Evolutionary conservation across 805 yeast species (phyloP).

Genomic region (Candida insectalens): DNA sequence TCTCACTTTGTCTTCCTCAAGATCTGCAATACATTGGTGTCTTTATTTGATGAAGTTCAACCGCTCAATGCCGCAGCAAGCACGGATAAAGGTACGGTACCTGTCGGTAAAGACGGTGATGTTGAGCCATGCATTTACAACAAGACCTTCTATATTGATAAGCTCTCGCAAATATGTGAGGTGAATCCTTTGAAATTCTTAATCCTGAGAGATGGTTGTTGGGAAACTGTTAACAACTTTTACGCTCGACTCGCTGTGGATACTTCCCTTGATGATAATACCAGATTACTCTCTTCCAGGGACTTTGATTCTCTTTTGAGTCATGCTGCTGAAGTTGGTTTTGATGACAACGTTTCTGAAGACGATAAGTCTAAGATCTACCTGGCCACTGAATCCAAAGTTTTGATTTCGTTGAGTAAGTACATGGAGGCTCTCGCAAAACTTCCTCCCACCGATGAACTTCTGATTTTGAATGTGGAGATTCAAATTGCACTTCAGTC

Average conservation of each 20-base stretch:
- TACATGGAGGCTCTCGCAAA: conserved; percentile 34
- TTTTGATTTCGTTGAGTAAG: conserved; percentile 38
- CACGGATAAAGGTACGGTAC: conserved; percentile 8
- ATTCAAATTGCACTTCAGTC: conserved; percentile 56
- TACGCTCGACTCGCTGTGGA: conserved; percentile 36
- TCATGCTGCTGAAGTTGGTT: conserved; percentile 31
- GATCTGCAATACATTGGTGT: conserved; percentile 37
- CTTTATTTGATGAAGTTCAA: conserved; percentile 27
- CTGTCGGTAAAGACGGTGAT: conserved; percentile 10
- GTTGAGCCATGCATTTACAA: conserved; percentile 41
- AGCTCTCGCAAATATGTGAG: conserved; percentile 41
- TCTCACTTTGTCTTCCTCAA: conserved; percentile 38
- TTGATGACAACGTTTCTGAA: conserved; percentile 11
- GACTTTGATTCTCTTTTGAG: conserved; percentile 44
- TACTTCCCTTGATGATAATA: conserved; percentile 30
- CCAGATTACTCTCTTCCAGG: conserved; percentile 38
- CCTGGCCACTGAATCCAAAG: conserved; percentile 31
- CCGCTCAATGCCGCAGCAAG: conserved; percentile 1
- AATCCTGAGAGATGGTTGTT: conserved; percentile 30
- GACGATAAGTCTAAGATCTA: conserved; percentile 3
- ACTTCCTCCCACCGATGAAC: conserved; percentile 29
- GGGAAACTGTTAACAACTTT: conserved; percentile 38
- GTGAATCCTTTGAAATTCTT: conserved; percentile 45
- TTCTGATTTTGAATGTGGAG: conserved; percentile 44
- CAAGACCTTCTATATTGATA: conserved; percentile 42